Base-by-base conservation (phyloP, 164 flowering plant genomes). In the Tinospora cordifolia region DNA sequence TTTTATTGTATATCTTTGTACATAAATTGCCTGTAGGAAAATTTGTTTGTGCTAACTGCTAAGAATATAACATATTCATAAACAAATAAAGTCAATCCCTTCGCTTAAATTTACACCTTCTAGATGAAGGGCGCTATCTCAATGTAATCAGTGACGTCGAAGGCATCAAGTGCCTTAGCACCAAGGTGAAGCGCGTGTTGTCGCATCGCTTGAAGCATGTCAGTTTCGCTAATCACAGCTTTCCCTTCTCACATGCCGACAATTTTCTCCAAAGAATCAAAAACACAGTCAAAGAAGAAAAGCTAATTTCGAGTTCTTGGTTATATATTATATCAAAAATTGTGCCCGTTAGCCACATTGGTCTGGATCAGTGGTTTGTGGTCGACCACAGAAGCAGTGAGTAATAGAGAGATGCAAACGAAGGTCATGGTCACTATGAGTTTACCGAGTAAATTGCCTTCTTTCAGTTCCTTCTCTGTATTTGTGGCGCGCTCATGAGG, bases 91-190 rank as follows among this genome's bases (percentile, higher is more conserved):
- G n/a, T n/a, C n/a, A n/a, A n/a, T n/a, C n/a, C n/a, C n/a, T n/a
- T n/a, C n/a, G n/a, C n/a, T 60, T 30, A 0, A 34, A 40, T 15
- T 67, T 25, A 30, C 59, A 74, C 98, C 97, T 86, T 88, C 65
- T 90, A 90, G 21, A 93, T 87, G 79, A 80, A 85, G 41, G 84
- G 73, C 8, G 95, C 97, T 0, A 80, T 78, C 26, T 77, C 75
- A 3, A 68, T 79, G 40, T 77, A 71, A 44, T 79, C 74, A 22
- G 69, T 73, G 49, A 75, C 78, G 39, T 82, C 81, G n/a, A 71
- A 82, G 60, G 46, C 54, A 26, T 77, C 79, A 15, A 79, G 79
- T 13, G 78, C 82, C 63, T 79, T 72, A 4, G 79, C 78, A 13
- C 81, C 79, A 30, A 77, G 75, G 27, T 62, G 63, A 47, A 80